Evolutionary conservation across 305 asterid species (phyloP).

Genomic region (Fraxinus albicans): DNA sequence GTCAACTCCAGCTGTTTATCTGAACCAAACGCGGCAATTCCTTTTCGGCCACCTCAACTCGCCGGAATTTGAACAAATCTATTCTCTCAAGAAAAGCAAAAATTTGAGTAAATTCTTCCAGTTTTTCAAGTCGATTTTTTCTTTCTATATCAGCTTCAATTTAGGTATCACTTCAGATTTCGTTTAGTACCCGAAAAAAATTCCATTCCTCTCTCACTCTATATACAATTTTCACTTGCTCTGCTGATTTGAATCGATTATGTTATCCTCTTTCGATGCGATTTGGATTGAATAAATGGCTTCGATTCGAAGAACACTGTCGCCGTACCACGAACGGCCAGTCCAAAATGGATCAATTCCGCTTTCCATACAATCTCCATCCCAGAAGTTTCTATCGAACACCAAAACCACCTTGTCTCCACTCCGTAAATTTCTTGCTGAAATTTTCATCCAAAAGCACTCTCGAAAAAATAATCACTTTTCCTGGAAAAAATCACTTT

Average conservation of each 20-base stretch:
- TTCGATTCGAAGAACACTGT: constrained; percentile 82
- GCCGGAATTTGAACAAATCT: neutral
- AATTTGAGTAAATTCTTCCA: neutral
- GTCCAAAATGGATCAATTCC: constrained; percentile 58
- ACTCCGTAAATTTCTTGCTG: constrained; percentile 43
- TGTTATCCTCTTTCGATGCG: constrained; percentile 30
- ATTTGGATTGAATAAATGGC: constrained; percentile 53
- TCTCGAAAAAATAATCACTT: constrained; percentile 48
- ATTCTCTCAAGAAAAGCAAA: neutral
- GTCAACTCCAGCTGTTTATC: neutral
- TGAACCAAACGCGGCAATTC: neutral
- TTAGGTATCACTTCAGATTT: constrained; percentile 19
- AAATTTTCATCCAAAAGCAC: constrained; percentile 39
- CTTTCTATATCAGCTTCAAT: constrained; percentile 22
- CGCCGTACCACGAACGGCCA: constrained; percentile 76
- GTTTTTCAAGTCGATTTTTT: neutral
- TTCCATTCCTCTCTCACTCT: neutral
- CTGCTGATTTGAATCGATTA: constrained; percentile 18
- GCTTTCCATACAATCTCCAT: constrained; percentile 55
- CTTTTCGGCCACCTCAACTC: neutral
- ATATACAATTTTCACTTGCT: constrained; percentile 18
- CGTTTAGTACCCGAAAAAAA: neutral
- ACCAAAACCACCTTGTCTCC: constrained; percentile 54
- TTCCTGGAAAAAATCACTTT: constrained; percentile 58
- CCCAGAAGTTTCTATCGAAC: constrained; percentile 57